These are phyloP conservation scores for Carex pumila DNA, from an alignment of 176 grass and related monocot genomes.

Conservation along the genomic window DNA sequence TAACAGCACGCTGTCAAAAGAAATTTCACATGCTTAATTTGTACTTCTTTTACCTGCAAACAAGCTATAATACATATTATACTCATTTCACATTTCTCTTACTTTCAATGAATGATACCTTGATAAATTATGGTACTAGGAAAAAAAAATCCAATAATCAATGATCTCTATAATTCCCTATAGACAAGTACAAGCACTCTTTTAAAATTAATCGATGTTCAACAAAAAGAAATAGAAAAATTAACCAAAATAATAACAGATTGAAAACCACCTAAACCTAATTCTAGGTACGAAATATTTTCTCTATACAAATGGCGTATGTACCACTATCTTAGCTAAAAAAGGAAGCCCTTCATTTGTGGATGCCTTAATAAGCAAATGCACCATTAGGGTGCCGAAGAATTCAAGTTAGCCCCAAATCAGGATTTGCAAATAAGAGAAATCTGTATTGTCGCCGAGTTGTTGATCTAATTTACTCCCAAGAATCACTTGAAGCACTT, in stretches of 20 bases:
- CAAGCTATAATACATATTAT: neutral
- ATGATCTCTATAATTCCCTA: constrained; percentile 1
- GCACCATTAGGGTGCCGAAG: neutral
- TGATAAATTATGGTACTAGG: neutral
- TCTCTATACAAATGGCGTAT: constrained; percentile 19
- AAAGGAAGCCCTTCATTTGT: constrained; percentile 1
- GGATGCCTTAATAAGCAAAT: constrained; percentile 12
- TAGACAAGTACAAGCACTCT: constrained; percentile 12
- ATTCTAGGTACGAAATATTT: constrained; percentile 6
- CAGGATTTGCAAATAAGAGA: neutral
- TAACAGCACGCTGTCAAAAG: neutral
- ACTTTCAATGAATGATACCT: neutral
- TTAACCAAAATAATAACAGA: neutral
- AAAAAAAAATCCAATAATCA: neutral
- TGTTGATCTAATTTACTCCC: constrained; percentile 20
- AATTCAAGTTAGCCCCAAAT: constrained; percentile 21
- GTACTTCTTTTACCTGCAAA: neutral
- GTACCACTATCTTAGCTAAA: constrained; percentile 10
- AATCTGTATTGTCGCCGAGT: constrained; percentile 8
- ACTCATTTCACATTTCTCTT: neutral
- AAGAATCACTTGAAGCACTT: constrained; percentile 29
- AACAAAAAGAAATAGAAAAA: neutral
- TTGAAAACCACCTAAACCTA: constrained; percentile 19
- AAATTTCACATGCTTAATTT: neutral
- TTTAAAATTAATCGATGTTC: neutral